Percentiles rank a stretch among this genome's conserved stretches.
phyloP scores from a whole-genome alignment of 1,284 basidiomycete species.

The Apiotrichum gracile region DNA sequence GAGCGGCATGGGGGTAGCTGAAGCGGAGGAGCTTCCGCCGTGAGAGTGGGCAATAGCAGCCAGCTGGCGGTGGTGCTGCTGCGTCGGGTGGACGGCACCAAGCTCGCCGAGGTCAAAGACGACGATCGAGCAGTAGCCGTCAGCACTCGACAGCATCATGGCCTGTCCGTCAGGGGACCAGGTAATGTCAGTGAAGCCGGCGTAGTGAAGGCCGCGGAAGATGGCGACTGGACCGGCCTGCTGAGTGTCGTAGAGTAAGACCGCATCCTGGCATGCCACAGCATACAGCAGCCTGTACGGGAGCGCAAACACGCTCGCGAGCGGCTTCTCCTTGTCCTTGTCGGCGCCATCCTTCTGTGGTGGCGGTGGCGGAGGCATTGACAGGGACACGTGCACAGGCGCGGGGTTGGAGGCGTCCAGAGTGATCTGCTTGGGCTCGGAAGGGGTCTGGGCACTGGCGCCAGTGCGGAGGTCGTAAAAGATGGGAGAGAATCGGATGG shows the following conservation, averaged over 20 bases:
- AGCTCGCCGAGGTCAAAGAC: constrained; percentile 75
- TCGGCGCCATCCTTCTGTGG: constrained; percentile 37
- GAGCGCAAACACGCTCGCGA: constrained; percentile 64
- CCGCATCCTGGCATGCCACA: constrained; percentile 92
- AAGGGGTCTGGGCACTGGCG: constrained; percentile 42
- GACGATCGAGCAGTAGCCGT: constrained; percentile 94
- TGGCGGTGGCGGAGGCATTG: constrained; percentile 47
- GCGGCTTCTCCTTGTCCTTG: constrained; percentile 21
- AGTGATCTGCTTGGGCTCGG: constrained; percentile 56
- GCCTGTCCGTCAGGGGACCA: constrained; percentile 97
- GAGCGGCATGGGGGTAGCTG: constrained; percentile 43
- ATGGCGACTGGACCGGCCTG: constrained; percentile 88
- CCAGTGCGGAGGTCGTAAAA: constrained; percentile 77
- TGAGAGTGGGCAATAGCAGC: constrained; percentile 80
- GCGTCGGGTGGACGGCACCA: constrained; percentile 73
- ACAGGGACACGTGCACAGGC: constrained; percentile 40
- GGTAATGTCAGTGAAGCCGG: constrained; percentile 92
- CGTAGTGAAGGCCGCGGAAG: constrained; percentile 92
- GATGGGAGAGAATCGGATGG: constrained; percentile 88
- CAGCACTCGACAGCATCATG: constrained; percentile 82
- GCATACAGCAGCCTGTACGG: constrained; percentile 95
- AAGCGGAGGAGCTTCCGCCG: constrained; percentile 19
- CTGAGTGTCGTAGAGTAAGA: constrained; percentile 95
- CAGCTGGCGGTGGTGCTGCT: constrained; percentile 78
- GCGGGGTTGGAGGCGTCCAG: constrained; percentile 60